Conservation (phyloP, 2,329 filamentous ascomycete genomes). For the Diplodia scrobiculata region DNA sequence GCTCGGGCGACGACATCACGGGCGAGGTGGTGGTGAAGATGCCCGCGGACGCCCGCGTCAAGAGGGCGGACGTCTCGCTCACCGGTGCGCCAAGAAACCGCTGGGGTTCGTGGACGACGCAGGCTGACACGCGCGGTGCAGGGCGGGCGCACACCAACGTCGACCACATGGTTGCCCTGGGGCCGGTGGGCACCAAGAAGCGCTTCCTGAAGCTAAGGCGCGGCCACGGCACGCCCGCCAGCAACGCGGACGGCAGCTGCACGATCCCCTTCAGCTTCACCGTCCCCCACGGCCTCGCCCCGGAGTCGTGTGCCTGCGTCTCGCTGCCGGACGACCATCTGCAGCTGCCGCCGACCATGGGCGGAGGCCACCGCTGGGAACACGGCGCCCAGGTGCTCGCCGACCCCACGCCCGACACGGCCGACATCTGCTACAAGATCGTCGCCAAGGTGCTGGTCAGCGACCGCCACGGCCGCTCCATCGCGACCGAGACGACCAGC, state of each 20-base stretch:
- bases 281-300: neutral
- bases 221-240: neutral
- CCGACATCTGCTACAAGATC: constrained; percentile 2
- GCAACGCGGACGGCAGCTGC: neutral
- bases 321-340: neutral
- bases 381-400: neutral
- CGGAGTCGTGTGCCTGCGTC: neutral
- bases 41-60: neutral
- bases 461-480: neutral
- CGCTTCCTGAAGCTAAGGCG: neutral
- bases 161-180: neutral
- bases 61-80: neutral
- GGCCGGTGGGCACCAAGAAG: neutral
- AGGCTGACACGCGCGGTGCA: neutral
- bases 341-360: neutral
- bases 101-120: neutral
- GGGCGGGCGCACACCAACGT: neutral
- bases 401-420: constrained; percentile 13
- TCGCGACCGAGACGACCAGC: neutral
- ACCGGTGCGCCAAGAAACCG: neutral
- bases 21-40: neutral
- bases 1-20: neutral
- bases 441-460: neutral
- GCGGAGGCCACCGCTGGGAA: neutral
- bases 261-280: neutral